These are phyloP conservation scores for Elsinoe fawcettii DNA, from an alignment of 2,329 filamentous ascomycete species.

Conservation along the genomic window DNA sequence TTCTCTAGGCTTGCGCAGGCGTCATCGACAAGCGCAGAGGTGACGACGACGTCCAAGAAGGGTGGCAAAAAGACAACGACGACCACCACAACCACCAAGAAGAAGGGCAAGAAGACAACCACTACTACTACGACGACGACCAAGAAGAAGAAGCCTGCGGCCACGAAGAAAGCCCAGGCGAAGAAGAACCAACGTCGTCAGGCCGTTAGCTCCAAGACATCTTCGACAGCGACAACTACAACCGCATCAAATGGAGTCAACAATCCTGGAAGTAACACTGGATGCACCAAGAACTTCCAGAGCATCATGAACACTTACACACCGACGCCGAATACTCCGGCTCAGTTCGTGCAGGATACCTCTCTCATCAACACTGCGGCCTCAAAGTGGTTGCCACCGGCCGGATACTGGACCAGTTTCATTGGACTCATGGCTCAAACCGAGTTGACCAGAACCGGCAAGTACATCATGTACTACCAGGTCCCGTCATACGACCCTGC, in stretches of 20 bases:
- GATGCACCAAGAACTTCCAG: conserved; percentile 13
- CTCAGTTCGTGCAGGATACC: conserved; percentile 16
- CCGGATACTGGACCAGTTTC: conserved; percentile 19
- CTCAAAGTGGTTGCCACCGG: conserved; percentile 16
- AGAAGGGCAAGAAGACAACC: conserved; percentile 2
- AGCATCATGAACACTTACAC: conserved; percentile 14
- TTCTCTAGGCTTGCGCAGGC: not conserved
- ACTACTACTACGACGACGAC: not conserved
- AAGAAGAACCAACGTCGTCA: not conserved
- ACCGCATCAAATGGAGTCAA: not conserved
- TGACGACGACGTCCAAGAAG: not conserved
- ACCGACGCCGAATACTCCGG: conserved; percentile 13
- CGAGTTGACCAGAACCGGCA: not conserved
- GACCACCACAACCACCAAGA: not conserved
- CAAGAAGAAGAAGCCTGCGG: conserved; percentile 11
- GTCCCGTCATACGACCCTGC: conserved; percentile 16
- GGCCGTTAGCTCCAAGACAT: not conserved
- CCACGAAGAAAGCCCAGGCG: not conserved
- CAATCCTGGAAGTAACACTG: not conserved
- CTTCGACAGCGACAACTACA: not conserved
- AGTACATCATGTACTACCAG: conserved; percentile 18
- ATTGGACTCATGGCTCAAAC: not conserved
- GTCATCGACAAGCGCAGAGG: not conserved
- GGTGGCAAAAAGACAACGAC: not conserved
- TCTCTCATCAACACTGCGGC: conserved; percentile 11